Base-by-base conservation (phyloP, 1,284 basidiomycete species). In the Coniferiporia sulphurascens region DNA sequence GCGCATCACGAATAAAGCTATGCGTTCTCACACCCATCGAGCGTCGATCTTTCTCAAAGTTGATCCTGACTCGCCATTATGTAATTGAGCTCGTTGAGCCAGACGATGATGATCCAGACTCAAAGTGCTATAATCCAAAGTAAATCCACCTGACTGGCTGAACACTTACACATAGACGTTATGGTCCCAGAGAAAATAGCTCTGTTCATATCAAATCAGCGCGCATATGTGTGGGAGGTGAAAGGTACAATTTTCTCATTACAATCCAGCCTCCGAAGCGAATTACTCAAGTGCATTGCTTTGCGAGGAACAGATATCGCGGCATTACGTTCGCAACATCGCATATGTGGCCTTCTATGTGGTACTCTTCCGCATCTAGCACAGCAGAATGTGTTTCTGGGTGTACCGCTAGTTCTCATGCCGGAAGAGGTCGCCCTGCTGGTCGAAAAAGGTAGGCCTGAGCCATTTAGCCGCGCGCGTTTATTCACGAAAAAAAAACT, bases 341-440 rank as follows among this genome's bases (percentile, higher is more conserved):
- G 82, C 62, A 82, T 98, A 51, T 93, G 89, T 65, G 95, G 96
- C 41, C 78, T 94, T 53, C 74, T 98, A 46, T 83, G 83, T 0
- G 97, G 97, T 0, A 98, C 97, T 0, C 80, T 99, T 19, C 95
- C 97, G 1, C 91, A 95, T 69, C 81, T 98, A 0, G 88, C 93
- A 3, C 96, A 98, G 70, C 97, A 99, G 74, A 99, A 99, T 73
- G 85, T 93, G 1, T 99, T 99, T 70, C 79, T 99, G 15, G 97
- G 97, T 12, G 74, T 94, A 15, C 97, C 97, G 1, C 76, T 98
- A 1, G 78, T 93, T 17, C 77, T 99, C 1, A 83, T 95, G 72
- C 90, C 92, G 0, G 97, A 99, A 71, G 97, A 99, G 71, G 93
- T 91, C 1, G 91, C 91, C 2, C 78, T 94, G 27, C 82, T 99